Evolutionary conservation across 345 rosid species (phyloP).

Genomic region (Euphorbia tirucalli): DNA sequence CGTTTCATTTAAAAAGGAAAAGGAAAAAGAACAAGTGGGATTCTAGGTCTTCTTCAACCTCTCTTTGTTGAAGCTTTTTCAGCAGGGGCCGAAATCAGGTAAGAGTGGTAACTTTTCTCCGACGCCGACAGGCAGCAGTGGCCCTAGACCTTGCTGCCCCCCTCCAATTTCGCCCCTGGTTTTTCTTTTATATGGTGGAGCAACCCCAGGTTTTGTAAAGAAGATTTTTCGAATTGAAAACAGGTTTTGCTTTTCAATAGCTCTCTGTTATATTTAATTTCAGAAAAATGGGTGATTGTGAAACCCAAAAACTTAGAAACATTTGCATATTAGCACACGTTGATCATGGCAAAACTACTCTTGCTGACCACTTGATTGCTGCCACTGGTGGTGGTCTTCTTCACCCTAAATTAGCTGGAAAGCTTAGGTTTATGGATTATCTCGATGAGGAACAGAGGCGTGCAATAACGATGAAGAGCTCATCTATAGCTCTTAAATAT

Average conservation of each 20-base stretch:
- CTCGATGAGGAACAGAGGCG: constrained; percentile 94
- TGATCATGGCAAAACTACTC: constrained; percentile 95
- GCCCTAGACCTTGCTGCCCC: no score
- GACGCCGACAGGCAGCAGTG: no score
- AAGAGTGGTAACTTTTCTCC: no score
- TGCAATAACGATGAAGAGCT: constrained; percentile 98
- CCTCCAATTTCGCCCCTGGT: no score
- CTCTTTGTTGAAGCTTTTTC: no score
- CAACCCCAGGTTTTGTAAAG: no score
- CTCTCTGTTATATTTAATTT: background rate
- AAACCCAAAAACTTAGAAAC: constrained; percentile 54
- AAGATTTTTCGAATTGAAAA: background rate
- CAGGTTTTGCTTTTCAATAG: background rate
- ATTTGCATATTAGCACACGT: constrained; percentile 90
- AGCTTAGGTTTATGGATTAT: constrained; percentile 81
- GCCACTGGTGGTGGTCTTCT: constrained; percentile 74
- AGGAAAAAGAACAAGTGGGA: no score
- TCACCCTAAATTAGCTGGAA: constrained; percentile 82
- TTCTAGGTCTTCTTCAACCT: no score
- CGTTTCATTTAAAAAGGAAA: no score
- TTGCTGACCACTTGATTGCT: constrained; percentile 90
- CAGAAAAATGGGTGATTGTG: constrained; percentile 34
- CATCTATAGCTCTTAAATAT: constrained; percentile 64
- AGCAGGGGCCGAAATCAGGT: no score
- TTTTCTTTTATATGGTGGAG: no score